These are phyloP conservation scores for Pelagomonas calceolata DNA, from an alignment of 108 stramenopile genomes.

Conservation along the genomic window DNA sequence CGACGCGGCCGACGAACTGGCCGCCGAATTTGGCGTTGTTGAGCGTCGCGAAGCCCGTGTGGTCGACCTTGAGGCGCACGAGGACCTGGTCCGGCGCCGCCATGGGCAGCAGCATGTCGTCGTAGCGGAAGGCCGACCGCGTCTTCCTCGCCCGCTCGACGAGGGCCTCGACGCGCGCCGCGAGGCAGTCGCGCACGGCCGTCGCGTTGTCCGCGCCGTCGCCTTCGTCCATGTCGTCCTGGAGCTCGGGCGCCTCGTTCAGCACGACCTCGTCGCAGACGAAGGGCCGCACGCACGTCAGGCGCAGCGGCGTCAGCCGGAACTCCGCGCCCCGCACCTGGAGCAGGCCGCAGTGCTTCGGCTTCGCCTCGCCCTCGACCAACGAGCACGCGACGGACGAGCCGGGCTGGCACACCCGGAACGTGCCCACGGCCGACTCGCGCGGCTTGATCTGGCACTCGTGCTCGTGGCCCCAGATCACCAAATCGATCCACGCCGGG, in stretches of 20 bases:
- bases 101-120: slow-evolving; percentile 16
- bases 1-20: slow-evolving; percentile 75
- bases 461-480: slow-evolving; percentile 92
- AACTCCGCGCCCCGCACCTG: slow-evolving; percentile 61
- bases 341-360: slow-evolving; percentile 65
- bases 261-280: slow-evolving; percentile 54
- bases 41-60: slow-evolving; percentile 76
- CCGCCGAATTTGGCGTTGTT: slow-evolving; percentile 83
- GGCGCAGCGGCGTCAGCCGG: slow-evolving; percentile 56
- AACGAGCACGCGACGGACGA: slow-evolving; percentile 83
- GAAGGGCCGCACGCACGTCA: slow-evolving; percentile 70
- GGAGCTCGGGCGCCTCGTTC: slow-evolving; percentile 16
- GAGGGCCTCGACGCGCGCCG: slow-evolving; percentile 49
- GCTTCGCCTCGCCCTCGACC: slow-evolving; percentile 59
- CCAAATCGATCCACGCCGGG: slow-evolving; percentile 94
- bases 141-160: slow-evolving; percentile 18
- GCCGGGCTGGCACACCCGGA: slow-evolving; percentile 86
- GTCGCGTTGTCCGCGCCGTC: slow-evolving; percentile 65
- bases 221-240: slow-evolving; percentile 44
- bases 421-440: slow-evolving; percentile 79
- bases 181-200: slow-evolving; percentile 48
- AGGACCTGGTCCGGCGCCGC: slow-evolving; percentile 68
- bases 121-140: not conserved
- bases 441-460: slow-evolving; percentile 70
- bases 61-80: slow-evolving; percentile 85